A percentile compares a stretch with the other conserved stretches of the same genome.
These are phyloP conservation scores for Dictyostelium brefeldianum DNA, from an alignment of 78 protist species.

Conservation along the genomic window DNA sequence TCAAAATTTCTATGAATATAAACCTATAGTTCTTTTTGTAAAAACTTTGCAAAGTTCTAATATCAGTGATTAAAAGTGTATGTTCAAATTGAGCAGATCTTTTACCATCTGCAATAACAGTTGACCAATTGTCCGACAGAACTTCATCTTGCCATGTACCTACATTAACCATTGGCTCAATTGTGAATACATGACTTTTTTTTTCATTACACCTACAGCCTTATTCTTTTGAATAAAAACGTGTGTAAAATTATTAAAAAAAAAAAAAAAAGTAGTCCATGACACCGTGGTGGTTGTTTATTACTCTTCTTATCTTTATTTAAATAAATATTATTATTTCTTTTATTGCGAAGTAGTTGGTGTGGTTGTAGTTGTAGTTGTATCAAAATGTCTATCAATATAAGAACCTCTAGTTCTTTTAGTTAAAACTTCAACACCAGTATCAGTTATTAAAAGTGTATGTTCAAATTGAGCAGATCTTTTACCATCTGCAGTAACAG, in stretches of 20 bases:
- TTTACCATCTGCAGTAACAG: slow-evolving; percentile 94
- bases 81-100: slow-evolving; percentile 99
- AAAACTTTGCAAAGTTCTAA: slow-evolving; percentile 88
- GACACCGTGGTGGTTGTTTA: too few species aligned
- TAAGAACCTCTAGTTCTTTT: slow-evolving; percentile 53
- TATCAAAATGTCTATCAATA: neutral
- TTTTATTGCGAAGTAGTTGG: neutral
- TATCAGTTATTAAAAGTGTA: slow-evolving; percentile 94
- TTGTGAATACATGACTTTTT: slow-evolving; percentile 95
- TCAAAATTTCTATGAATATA: neutral
- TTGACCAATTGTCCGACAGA: slow-evolving; percentile 98
- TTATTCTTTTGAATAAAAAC: slow-evolving; percentile 85
- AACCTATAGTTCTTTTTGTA: slow-evolving; percentile 27
- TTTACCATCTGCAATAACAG: slow-evolving; percentile 92
- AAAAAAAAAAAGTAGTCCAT: neutral
- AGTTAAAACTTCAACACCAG: slow-evolving; percentile 87
- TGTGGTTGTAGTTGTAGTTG: too few species aligned
- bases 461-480: slow-evolving; percentile 99
- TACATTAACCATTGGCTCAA: slow-evolving; percentile 98
- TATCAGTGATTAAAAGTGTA: slow-evolving; percentile 94
- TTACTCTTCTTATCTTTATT: neutral
- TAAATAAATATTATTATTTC: neutral
- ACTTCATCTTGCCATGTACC: slow-evolving; percentile 62
- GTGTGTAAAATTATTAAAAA: neutral
- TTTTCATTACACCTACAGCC: slow-evolving; percentile 93